Evolutionary conservation across 352 stramenopile species (phyloP).

Genomic region (Phytophthora pinifolia): DNA sequence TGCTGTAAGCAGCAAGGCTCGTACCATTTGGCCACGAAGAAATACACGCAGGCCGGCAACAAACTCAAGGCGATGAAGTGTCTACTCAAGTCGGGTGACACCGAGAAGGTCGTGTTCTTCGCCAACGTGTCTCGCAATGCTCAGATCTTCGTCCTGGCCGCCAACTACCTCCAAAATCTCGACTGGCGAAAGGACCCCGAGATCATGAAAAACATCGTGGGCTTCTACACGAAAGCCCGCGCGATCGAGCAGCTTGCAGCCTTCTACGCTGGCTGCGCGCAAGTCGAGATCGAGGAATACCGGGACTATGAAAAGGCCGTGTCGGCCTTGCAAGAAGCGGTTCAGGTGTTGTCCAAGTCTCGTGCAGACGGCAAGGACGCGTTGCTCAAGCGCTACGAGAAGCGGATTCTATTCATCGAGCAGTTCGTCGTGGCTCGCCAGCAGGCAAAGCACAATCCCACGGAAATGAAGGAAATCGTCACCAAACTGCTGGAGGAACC

Average conservation of each 20-base stretch:
- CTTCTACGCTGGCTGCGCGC: slow-evolving; percentile 93
- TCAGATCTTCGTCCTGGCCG: slow-evolving; percentile 95
- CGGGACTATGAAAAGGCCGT: slow-evolving; percentile 95
- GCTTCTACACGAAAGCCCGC: slow-evolving; percentile 95
- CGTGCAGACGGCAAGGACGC: slow-evolving; percentile 71
- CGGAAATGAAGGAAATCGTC: slow-evolving; percentile 78
- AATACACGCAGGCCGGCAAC: slow-evolving; percentile 94
- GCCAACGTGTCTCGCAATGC: slow-evolving; percentile 90
- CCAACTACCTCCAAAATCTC: slow-evolving; percentile 95
- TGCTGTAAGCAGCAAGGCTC: slow-evolving; percentile 92
- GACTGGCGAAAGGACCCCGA: slow-evolving; percentile 91
- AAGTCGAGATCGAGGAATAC: slow-evolving; percentile 94
- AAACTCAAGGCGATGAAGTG: slow-evolving; percentile 95
- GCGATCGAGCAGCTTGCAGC: slow-evolving; percentile 88
- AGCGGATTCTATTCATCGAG: slow-evolving; percentile 74
- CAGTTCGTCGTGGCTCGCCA: slow-evolving; percentile 82
- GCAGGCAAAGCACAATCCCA: slow-evolving; percentile 57
- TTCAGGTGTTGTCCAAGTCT: slow-evolving; percentile 85
- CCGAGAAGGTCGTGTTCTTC: slow-evolving; percentile 95
- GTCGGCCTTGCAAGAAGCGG: slow-evolving; percentile 87
- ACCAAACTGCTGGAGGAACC: slow-evolving; percentile 80
- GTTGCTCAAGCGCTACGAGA: slow-evolving; percentile 53
- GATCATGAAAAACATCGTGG: slow-evolving; percentile 93
- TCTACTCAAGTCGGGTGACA: slow-evolving; percentile 94
- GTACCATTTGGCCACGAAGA: slow-evolving; percentile 94